These are phyloP conservation scores for Trametes gibbosa DNA, from an alignment of 768 basidiomycete species.

Conservation along the genomic window DNA sequence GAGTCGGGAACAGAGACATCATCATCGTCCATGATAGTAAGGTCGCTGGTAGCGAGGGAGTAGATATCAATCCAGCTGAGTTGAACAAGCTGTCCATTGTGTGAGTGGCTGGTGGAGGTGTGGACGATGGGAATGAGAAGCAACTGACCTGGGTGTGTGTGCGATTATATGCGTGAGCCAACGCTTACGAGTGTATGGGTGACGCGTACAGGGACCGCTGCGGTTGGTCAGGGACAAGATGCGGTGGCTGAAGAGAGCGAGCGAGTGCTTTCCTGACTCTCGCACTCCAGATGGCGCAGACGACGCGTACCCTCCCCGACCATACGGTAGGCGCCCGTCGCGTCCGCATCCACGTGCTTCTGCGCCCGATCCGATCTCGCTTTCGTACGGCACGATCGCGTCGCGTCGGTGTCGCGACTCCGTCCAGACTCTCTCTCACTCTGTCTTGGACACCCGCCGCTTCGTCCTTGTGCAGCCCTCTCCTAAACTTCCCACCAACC, in stretches of 20 bases:
- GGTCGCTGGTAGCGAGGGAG: neutral
- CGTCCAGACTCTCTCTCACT: neutral
- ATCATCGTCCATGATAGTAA: conserved; percentile 60
- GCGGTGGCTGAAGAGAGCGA: conserved; percentile 8
- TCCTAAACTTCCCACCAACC: neutral
- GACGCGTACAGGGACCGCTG: conserved; percentile 19
- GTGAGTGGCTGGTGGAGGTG: conserved; percentile 12
- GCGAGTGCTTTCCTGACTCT: conserved; percentile 6
- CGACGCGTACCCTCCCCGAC: conserved; percentile 24
- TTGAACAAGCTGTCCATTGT: conserved; percentile 8
- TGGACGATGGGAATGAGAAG: neutral
- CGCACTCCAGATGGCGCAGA: neutral
- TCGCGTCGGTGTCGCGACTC: conserved; percentile 15
- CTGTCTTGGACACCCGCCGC: no score
- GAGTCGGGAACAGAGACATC: conserved; percentile 48
- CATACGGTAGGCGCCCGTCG: conserved; percentile 8
- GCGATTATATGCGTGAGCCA: conserved; percentile 7
- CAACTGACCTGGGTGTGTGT: conserved; percentile 14
- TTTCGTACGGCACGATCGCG: neutral
- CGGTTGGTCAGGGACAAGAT: conserved; percentile 1
- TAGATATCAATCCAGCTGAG: conserved; percentile 5
- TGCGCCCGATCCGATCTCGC: neutral
- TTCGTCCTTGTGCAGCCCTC: no score
- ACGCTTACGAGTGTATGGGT: conserved; percentile 28
- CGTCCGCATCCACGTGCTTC: conserved; percentile 1